Evolutionary conservation across 1,139 yeast species (phyloP).

Genomic region (Ogataea hybrid): DNA sequence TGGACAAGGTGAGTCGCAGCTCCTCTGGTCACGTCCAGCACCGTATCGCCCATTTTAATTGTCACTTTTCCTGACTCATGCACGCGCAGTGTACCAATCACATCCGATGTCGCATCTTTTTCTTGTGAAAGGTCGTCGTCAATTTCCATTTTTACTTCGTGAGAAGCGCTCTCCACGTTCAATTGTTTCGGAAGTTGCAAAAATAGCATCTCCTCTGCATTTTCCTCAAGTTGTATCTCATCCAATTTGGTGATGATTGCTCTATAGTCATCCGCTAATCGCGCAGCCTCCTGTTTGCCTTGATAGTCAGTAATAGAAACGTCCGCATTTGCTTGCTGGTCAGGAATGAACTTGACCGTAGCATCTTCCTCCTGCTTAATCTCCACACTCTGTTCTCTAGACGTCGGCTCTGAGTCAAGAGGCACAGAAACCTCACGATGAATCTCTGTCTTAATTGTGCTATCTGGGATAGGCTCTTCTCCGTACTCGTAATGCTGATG

Average conservation of each 20-base stretch:
- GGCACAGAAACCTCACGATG: constrained; percentile 25
- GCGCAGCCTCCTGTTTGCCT: constrained; percentile 33
- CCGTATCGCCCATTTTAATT: constrained; percentile 67
- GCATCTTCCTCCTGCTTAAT: constrained; percentile 15
- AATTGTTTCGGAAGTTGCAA: constrained; percentile 71
- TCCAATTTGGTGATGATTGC: constrained; percentile 31
- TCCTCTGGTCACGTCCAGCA: constrained; percentile 73
- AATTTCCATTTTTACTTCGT: constrained; percentile 19
- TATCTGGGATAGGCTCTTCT: constrained; percentile 27
- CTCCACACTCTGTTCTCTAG: constrained; percentile 24
- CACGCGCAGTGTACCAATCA: constrained; percentile 67
- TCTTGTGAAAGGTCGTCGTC: constrained; percentile 19
- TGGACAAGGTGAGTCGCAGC: constrained; percentile 71
- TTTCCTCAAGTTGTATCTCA: constrained; percentile 16
- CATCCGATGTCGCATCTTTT: constrained; percentile 32
- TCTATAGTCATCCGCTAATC: constrained; percentile 36
- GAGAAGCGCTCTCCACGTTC: constrained; percentile 14
- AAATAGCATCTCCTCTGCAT: constrained; percentile 35
- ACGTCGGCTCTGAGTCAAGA: constrained; percentile 19
- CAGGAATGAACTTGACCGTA: constrained; percentile 13
- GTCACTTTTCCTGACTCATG: constrained; percentile 82
- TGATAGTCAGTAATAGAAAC: constrained; percentile 29
- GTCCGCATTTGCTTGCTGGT: constrained; percentile 6
- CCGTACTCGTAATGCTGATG: constrained; percentile 38
- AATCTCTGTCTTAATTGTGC: constrained; percentile 30